phyloP scores from a whole-genome alignment of 1,139 yeast genomes.

The Suhomyces guaymorum region DNA sequence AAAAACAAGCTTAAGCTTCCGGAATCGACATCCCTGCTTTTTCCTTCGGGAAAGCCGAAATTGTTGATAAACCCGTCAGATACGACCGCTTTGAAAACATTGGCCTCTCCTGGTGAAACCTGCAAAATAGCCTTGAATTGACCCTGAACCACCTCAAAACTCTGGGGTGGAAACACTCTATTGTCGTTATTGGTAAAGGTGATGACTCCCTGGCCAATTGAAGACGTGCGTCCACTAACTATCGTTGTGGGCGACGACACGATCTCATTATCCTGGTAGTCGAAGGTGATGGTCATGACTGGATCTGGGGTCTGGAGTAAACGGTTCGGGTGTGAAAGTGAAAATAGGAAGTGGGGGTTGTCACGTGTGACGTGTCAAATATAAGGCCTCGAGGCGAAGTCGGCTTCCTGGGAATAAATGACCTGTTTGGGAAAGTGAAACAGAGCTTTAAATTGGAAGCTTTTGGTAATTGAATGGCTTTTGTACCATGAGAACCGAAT shows the following conservation, averaged over 20 bases:
- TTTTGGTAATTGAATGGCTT: too few relatives aligned
- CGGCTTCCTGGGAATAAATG: too few relatives aligned
- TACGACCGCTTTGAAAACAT: conserved; percentile 39
- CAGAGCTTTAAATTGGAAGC: too few relatives aligned
- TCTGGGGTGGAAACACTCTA: conserved; percentile 64
- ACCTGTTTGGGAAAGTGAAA: too few relatives aligned
- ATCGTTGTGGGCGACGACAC: conserved; percentile 47
- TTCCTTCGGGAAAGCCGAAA: conserved; percentile 32
- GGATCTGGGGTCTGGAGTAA: too few relatives aligned
- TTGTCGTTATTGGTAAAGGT: conserved; percentile 42
- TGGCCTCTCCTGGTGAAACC: conserved; percentile 61
- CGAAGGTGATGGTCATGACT: conserved; percentile 22
- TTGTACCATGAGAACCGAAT: too few relatives aligned
- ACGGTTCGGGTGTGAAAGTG: background rate
- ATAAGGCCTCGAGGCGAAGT: too few relatives aligned
- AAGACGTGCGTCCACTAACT: conserved; percentile 33
- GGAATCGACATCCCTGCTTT: conserved; percentile 27
- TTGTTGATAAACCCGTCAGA: conserved; percentile 26
- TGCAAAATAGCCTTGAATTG: conserved; percentile 76
- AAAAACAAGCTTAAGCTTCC: conserved; percentile 44
- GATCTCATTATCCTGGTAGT: conserved; percentile 37
- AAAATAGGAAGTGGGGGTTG: too few relatives aligned
- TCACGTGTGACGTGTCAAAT: too few relatives aligned
- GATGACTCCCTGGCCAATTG: conserved; percentile 27
- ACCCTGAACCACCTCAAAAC: conserved; percentile 67